Base-by-base conservation (phyloP, 1,284 basidiomycete species). In the Xerocomus amazonicus region DNA sequence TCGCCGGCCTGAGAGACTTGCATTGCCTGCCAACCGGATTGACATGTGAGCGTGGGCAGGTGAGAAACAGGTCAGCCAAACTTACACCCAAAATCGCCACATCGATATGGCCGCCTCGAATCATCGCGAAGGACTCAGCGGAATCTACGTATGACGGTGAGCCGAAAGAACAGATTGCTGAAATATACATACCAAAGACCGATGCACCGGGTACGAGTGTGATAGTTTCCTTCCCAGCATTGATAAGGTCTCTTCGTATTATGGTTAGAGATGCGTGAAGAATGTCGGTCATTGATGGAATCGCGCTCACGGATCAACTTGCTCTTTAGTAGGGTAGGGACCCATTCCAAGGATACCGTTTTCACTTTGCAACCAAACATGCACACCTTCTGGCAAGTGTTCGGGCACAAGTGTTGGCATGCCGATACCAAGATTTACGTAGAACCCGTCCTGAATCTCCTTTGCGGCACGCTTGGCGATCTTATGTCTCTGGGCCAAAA, bases 291-390 rank as follows among this genome's bases (percentile, higher is more conserved):
- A 47, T 43, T 39, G 33, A 36, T 26, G 33, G n/a, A 35, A 45
- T 40, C 26, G 3, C 31, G 45, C 88, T 74, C 60, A 92, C 89
- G 90, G 82, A 68, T 97, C 93, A n/a, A 96, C 78, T 66, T 95
- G 77, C 34, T 88, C 80, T 70, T 84, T 76, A 9, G 89, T 90
- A 14, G 94, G 94, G 68, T 94, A 96, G 37, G 93, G 92, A 2
- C 94, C 94, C 91, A 97, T 93, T 42, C 92, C 93, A 56, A 97
- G 76, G 54, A 97, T 89, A 51, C 93, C 93, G 62, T 97, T 97
- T 77, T 97, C 93, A 61, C 90, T 92, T 70, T 97, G 94, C 61
- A 95, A 67, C 89, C 91, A 94, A 34, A 97, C 91, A 47, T 81
- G 81, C n/a, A 91, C 84, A 45, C 83, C 88, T 43, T 83, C 77